Base-by-base conservation (phyloP, 2,329 filamentous ascomycete species). In the Aciculosporium take region DNA sequence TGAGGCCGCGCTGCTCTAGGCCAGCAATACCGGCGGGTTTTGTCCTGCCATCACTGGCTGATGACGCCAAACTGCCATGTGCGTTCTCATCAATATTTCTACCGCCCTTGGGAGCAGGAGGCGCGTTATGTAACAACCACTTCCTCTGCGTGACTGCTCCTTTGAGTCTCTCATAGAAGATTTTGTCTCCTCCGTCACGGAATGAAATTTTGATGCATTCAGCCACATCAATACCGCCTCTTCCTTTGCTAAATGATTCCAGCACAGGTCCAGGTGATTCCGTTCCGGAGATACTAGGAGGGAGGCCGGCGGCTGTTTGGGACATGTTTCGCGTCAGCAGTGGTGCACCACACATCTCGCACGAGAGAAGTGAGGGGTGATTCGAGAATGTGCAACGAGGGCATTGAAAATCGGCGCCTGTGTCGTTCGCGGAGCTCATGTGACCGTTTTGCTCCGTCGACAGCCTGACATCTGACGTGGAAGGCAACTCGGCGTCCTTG, bases 371-470 rank as follows among this genome's bases (percentile, higher is more conserved):
- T 3, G 85, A 94, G 1, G 87, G 85, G 55, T 96, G 86, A 51
- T 98, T 98, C 30, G 81, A 71, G 54, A 96, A 96, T 1, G 91
- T 98, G 56, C 91, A 98, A 46, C 91, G 72, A 7, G 86, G 84
- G 53, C 91, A 98, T 41, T 74, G 66, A 45, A 79, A 74, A 1
- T 65, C 65, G 2, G 66, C 59, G 13, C 43, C 25, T 20, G 50
- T n/a, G 28, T 48, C 47, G 28, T 44, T 31, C 8, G 41, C 18
- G 3, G 37, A 39, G 41, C 41, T 15, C 9, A 7, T 15, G 8
- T n/a, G 32, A 23, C 25, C 20, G 25, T 37, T 41, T 17, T 31
- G n/a, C 8, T 36, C 25, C 8, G 18, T 25, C 13, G 10, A 21
- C 3, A 15, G 5, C 27, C 18, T 20, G 9, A 17, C 2, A 15